Evolutionary conservation across 2,329 filamentous ascomycete species (phyloP), one percentile per base, ranked within the genome.

Genomic region (Stachybotrys echinatus): DNA sequence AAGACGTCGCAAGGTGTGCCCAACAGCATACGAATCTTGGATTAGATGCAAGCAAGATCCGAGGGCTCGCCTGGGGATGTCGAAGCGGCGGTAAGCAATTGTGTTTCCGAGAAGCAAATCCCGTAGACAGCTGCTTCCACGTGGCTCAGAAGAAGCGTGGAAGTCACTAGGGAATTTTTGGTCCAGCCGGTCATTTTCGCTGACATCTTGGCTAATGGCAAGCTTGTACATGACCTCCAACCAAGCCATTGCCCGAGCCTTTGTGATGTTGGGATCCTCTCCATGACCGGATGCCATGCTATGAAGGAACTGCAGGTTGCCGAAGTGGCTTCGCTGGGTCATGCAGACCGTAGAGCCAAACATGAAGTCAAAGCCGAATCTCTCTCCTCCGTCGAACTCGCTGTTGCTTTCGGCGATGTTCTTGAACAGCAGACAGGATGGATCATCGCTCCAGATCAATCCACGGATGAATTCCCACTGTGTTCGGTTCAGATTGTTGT

Each of bases 161-260:
- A 56, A 56, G 17, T 40, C 48, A 0, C 48, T 47, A 0, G 45
- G 50, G 0, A 55, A 45, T 1, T 43, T 40, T 1, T 48, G 3
- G 2, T n/a, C 40, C 0, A 57, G 44, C 0, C 4, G 3, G 3
- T 55, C 50, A 0, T 47, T 19, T 12, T 55, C 48, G 0, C 39
- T 44, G 4, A 57, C 12, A 2, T 51, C 38, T 37, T 37, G 31
- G 0, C 52, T 54, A 14, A 46, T 50, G 1, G 55, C 55, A 27
- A 57, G 55, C 14, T 57, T 57, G 1, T 55, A 57, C 55, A 57
- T 57, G 6, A 53, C 48, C 18, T 57, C 50, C 10, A 57, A 45
- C 55, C 55, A 57, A 0, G 31, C 39, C 4, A 57, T 23, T 1
- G 53, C 48, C 12, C 47, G 49, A 2, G 37, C 40, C 6, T 42